Evolutionary conservation across 2,329 filamentous ascomycete genomes (phyloP).

Genomic region (Paracorniculantispora psalliotae): DNA sequence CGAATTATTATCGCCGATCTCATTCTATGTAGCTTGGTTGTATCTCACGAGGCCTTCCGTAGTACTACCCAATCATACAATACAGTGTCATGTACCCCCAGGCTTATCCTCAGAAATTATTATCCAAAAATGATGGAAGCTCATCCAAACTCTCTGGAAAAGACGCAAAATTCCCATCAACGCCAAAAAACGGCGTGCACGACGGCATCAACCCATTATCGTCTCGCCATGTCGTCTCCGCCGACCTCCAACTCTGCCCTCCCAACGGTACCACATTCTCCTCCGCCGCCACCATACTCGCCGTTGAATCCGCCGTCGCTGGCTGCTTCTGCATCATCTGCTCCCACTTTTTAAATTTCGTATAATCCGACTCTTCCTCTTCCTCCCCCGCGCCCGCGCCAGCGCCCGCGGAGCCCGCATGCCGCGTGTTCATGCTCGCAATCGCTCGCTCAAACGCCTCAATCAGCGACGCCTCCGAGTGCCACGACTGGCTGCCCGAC

Average conservation of each 20-base stretch:
- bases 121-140: conserved; percentile 27
- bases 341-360: conserved; percentile 47
- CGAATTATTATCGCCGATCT: too few species aligned
- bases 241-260: not conserved
- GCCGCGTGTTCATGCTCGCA: conserved; percentile 39
- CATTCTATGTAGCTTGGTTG: too few species aligned
- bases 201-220: conserved; percentile 16
- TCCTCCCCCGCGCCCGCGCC: conserved; percentile 21
- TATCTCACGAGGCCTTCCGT: too few species aligned
- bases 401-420: too few species aligned
- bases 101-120: not conserved
- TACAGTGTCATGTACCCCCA: not conserved
- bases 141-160: conserved; percentile 36
- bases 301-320: conserved; percentile 21
- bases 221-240: conserved; percentile 17
- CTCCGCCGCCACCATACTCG: not conserved
- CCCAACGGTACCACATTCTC: not conserved
- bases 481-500: conserved; percentile 45
- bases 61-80: too few species aligned
- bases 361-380: conserved; percentile 42
- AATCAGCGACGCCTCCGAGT: conserved; percentile 48
- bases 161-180: conserved; percentile 32
- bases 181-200: conserved; percentile 31
- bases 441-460: conserved; percentile 47
- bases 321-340: conserved; percentile 41